Base-by-base conservation (phyloP, 2,329 filamentous ascomycete genomes). In the Alternaria conjuncta region DNA sequence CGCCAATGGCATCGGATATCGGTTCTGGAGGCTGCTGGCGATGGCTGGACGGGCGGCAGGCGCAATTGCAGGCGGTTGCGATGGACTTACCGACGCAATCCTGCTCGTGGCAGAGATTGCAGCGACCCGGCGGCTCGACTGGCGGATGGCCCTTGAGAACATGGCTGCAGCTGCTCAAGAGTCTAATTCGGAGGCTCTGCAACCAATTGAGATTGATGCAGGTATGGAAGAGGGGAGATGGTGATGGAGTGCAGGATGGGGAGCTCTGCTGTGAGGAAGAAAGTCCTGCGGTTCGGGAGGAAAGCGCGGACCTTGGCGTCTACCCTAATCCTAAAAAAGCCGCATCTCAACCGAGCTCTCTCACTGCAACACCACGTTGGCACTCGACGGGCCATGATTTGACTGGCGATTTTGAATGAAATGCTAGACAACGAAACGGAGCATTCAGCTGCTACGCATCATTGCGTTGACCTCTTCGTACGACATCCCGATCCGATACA, bases 101-200 rank as follows among this genome's bases (percentile, higher is more conserved):
- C 94, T 93, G 88, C 93, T 90, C 81, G 92, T 88, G 82, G 93
- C 92, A 91, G 93, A 93, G 87, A 96, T 89, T 86, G 93, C 93
- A 87, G 93, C 92, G 86, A 95, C 92, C 85, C 92, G 92, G 88
- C 94, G 94, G 87, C 92, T 92, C 84, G 94, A 96, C 89, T 97
- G 94, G 88, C 94, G 90, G 86, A 98, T 89, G 88, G 95, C 94
- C 90, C 92, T 97, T 87, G 95, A 93, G 89, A 97, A 97, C 95
- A 98, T 97, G 83, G 68, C 83, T 86, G 84, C 83, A 83, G 76
- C 56, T 79, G 76, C 77, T 80, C 74, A 78, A 80, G 77, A 80
- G 75, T 76, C 77, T 80, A 80, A 73, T 76, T 63, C 64, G 70
- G 74, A 76, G 75, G 75, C 72, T 77, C 78, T 79, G 78, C 79